Evolutionary conservation across 108 stramenopile genomes (phyloP).

Genomic region (Nitzschia sp.): DNA sequence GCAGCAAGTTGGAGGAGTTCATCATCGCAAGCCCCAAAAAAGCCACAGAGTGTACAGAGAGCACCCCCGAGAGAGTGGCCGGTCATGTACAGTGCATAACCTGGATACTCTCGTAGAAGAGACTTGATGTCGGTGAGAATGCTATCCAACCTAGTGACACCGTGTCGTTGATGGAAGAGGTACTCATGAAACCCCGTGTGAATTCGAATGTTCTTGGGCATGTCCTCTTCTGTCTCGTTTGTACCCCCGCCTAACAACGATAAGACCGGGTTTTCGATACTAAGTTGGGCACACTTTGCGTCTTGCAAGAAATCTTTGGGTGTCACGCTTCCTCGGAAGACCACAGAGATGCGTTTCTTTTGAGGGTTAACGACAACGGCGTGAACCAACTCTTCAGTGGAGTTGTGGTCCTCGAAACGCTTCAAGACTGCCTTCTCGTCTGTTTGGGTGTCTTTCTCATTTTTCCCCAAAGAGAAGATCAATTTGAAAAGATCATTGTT

Average conservation of each 20-base stretch:
- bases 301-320: conserved; percentile 65
- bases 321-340: conserved; percentile 68
- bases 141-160: conserved; percentile 46
- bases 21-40: conserved; percentile 51
- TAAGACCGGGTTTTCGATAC: conserved; percentile 50
- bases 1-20: conserved; percentile 18
- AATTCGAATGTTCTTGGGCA: conserved; percentile 37
- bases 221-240: not conserved
- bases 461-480: conserved; percentile 13
- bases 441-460: not conserved
- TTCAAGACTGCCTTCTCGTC: conserved; percentile 28
- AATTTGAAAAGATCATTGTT: conserved; percentile 22
- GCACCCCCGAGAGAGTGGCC: conserved; percentile 83
- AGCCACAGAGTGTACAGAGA: conserved; percentile 67
- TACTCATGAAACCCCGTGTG: conserved; percentile 74
- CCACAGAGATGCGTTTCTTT: conserved; percentile 48
- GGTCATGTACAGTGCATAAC: conserved; percentile 58
- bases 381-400: conserved; percentile 64
- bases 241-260: not conserved
- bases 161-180: conserved; percentile 37
- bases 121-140: conserved; percentile 51
- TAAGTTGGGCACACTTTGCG: conserved; percentile 44
- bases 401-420: conserved; percentile 50
- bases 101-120: conserved; percentile 40
- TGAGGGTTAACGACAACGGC: conserved; percentile 50